Evolutionary conservation across 148 eudicot species (phyloP), one percentile per base, ranked within the genome.

Genomic region (Dysphania ambrosioides): DNA sequence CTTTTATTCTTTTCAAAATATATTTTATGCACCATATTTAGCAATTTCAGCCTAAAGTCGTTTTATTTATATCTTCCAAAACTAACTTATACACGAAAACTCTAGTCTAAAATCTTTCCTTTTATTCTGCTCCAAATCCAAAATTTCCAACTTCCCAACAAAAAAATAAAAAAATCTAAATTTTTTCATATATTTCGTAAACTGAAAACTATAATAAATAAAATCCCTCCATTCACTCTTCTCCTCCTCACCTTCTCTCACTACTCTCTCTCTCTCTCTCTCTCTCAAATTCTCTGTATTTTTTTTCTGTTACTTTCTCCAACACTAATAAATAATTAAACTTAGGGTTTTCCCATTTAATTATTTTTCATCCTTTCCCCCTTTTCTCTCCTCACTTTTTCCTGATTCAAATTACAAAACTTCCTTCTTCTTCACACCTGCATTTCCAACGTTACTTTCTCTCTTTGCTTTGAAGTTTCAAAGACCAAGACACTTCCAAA

Each of bases 391-490:
- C 38, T 82, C 76, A 24, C 68, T 72, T 53, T 27, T 72, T 74
- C 51, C 31, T 38, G 40, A 69, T 79, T 77, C 34, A 70, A 68
- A 75, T 47, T 74, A 5, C 15, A 36, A 18, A 36, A 44, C 56
- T 35, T 24, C 21, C 15, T 73, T 31, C 41, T 73, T 73, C 76
- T 61, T 72, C 32, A 64, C 72, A 78, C 68, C 34, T 72, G 44
- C 70, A 62, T 32, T 56, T 75, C 31, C 9, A 67, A 41, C 66
- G 26, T 40, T 75, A 44, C 67, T 16, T 38, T 55, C 72, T 80
- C 79, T 75, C 75, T 79, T 82, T 72, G 79, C 82, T 76, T 77
- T 53, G 72, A 83, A 68, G 84, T 34, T 78, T 81, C 80, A 63
- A 67, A 5, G 55, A 77, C 9, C 49, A 66, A 36, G 70, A 66